Percentiles rank a stretch among this genome's conserved stretches.
phyloP scores from a whole-genome alignment of 345 rosid species.

The Limnanthes douglasii region DNA sequence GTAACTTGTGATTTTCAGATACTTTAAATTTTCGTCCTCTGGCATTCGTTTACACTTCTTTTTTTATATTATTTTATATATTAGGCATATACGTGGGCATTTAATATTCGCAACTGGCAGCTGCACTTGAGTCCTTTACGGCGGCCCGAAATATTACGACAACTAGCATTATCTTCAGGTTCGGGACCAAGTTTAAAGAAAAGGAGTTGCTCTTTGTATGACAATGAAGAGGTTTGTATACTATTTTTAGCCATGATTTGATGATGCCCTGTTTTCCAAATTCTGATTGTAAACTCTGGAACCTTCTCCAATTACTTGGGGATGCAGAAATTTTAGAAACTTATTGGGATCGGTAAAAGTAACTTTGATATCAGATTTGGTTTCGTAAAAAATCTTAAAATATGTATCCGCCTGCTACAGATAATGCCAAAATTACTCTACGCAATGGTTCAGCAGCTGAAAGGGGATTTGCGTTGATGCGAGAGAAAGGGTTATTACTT shows the following conservation, averaged over 20 bases:
- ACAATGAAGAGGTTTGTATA: constrained; percentile 47
- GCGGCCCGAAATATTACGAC: constrained; percentile 94
- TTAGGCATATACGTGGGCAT: constrained; percentile 98
- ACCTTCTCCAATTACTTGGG: constrained; percentile 11
- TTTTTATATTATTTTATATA: constrained; percentile 5
- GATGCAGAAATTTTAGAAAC: constrained; percentile 54
- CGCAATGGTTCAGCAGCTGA: constrained; percentile 98
- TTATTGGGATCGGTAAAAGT: too few relatives aligned
- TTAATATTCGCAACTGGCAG: constrained; percentile 94
- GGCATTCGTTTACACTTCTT: constrained; percentile 4
- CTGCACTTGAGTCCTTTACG: constrained; percentile 67
- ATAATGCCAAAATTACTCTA: constrained; percentile 56
- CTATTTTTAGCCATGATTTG: background rate
- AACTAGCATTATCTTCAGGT: constrained; percentile 79
- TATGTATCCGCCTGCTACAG: too few relatives aligned
- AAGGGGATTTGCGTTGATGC: constrained; percentile 80
- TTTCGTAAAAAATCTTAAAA: too few relatives aligned
- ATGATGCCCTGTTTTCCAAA: constrained; percentile 1
- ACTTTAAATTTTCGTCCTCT: constrained; percentile 2
- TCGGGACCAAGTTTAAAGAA: constrained; percentile 83
- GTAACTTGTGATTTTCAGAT: constrained; percentile 23
- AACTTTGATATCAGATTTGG: too few relatives aligned
- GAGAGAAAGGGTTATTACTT: constrained; percentile 80
- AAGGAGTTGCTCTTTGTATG: constrained; percentile 29
- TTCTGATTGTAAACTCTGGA: background rate